Conservation (phyloP, 139 green algal species). For the Chlamydomonas asymmetrica region DNA sequence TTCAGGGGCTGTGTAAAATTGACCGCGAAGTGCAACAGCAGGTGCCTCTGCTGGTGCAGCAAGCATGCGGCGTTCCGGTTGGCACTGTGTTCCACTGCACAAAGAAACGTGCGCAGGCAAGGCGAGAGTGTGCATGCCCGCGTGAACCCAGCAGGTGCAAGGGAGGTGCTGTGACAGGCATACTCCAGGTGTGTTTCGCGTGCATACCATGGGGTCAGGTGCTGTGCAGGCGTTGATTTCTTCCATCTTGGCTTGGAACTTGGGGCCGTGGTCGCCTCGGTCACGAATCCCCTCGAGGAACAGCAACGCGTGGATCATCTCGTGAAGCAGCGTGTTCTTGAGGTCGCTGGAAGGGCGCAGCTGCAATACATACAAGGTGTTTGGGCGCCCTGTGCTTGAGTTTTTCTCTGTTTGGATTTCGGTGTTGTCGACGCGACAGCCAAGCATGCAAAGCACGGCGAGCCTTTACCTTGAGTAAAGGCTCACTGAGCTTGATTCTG, state of each 20-base stretch:
- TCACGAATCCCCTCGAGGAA: slow-evolving; percentile 59
- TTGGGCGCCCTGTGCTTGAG: no score
- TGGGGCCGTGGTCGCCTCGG: slow-evolving; percentile 60
- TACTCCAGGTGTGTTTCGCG: neutral
- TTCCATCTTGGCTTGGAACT: slow-evolving; percentile 63
- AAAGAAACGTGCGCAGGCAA: no score
- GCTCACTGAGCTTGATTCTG: slow-evolving; percentile 74
- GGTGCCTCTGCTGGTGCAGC: no score
- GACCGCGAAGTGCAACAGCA: no score
- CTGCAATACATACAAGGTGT: slow-evolving; percentile 23
- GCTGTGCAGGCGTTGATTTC: slow-evolving; percentile 60
- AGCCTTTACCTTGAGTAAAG: slow-evolving; percentile 68
- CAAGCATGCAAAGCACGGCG: neutral
- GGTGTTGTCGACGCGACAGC: neutral
- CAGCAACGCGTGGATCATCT: slow-evolving; percentile 80
- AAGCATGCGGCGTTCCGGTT: no score
- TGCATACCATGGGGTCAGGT: slow-evolving; percentile 43
- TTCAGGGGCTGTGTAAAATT: no score
- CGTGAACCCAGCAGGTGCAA: neutral
- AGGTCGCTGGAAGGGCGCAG: slow-evolving; percentile 70
- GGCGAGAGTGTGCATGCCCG: no score
- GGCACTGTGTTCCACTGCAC: no score
- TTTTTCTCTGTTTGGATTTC: neutral
- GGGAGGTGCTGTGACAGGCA: neutral
- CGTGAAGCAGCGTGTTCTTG: slow-evolving; percentile 81